phyloP scores from a whole-genome alignment of 2,329 filamentous ascomycete genomes.

The Gaeumannomyces sp. region DNA sequence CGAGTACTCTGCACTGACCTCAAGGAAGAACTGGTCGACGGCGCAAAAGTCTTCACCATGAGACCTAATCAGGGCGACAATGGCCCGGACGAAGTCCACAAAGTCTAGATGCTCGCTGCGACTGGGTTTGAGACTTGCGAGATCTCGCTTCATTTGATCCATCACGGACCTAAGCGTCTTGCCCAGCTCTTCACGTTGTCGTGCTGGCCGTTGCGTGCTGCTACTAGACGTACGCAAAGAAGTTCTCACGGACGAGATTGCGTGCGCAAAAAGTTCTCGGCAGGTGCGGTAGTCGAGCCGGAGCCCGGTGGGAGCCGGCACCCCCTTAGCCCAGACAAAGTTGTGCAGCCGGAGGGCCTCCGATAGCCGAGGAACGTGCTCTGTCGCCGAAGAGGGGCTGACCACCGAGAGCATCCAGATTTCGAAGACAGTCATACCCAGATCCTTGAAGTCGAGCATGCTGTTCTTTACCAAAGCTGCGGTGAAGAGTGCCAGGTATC shows the following conservation, averaged over 20 bases:
- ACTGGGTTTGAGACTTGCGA: slow-evolving; percentile 31
- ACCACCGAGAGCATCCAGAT: slow-evolving; percentile 48
- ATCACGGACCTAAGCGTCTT: slow-evolving; percentile 40
- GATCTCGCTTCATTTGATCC: slow-evolving; percentile 47
- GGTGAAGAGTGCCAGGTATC: slow-evolving; percentile 45
- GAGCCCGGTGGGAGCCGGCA: slow-evolving; percentile 16
- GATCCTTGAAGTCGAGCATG: slow-evolving; percentile 40
- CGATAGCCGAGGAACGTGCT: slow-evolving; percentile 44
- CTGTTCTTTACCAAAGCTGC: slow-evolving; percentile 40
- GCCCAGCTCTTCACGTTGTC: slow-evolving; percentile 28
- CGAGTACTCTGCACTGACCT: slow-evolving; percentile 49
- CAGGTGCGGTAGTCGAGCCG: slow-evolving; percentile 43
- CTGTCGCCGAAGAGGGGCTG: slow-evolving; percentile 39
- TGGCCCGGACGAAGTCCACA: slow-evolving; percentile 44
- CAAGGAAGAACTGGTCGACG: slow-evolving; percentile 50
- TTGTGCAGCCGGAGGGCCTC: slow-evolving; percentile 36
- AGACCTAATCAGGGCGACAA: slow-evolving; percentile 48
- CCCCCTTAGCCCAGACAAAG: slow-evolving; percentile 16
- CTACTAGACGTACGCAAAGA: slow-evolving; percentile 35
- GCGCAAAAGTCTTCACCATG: slow-evolving; percentile 47
- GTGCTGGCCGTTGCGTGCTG: slow-evolving; percentile 17
- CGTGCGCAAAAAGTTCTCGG: slow-evolving; percentile 42
- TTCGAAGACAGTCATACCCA: slow-evolving; percentile 39
- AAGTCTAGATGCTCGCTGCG: slow-evolving; percentile 37
- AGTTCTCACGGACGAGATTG: slow-evolving; percentile 44